Percentiles rank a stretch among this genome's conserved stretches.
Evolutionary conservation across 2,329 filamentous ascomycete species (phyloP).

Genomic region (Pseudomassariella vexata): DNA sequence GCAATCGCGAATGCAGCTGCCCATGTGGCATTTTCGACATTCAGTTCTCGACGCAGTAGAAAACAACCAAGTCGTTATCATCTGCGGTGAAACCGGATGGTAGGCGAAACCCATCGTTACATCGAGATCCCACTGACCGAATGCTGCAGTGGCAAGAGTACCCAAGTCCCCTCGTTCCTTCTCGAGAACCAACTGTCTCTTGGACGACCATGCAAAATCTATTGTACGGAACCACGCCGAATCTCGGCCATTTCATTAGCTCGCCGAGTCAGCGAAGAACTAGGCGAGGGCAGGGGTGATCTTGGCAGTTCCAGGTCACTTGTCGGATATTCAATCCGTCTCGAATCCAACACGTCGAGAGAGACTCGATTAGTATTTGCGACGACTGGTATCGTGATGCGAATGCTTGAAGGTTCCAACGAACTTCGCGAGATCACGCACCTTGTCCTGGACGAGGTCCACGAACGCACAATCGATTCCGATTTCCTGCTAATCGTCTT

Average conservation of each 20-base stretch:
- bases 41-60: slow-evolving; percentile 74
- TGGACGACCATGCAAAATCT: slow-evolving; percentile 82
- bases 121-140: slow-evolving; percentile 11
- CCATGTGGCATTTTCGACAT: slow-evolving; percentile 81
- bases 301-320: slow-evolving; percentile 78
- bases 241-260: slow-evolving; percentile 96
- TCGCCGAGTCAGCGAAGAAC: slow-evolving; percentile 86
- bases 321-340: slow-evolving; percentile 87
- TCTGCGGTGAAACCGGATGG: slow-evolving; percentile 95
- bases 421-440: slow-evolving; percentile 88
- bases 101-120: slow-evolving; percentile 22
- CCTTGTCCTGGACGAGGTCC: slow-evolving; percentile 93
- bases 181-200: slow-evolving; percentile 80
- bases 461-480: slow-evolving; percentile 93
- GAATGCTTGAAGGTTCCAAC: slow-evolving; percentile 88
- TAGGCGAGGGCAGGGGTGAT: slow-evolving; percentile 79
- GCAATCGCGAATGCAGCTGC: slow-evolving; percentile 69
- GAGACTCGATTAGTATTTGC: slow-evolving; percentile 87
- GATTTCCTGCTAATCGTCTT: slow-evolving; percentile 93
- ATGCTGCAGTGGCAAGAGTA: slow-evolving; percentile 72
- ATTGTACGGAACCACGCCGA: slow-evolving; percentile 89
- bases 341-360: slow-evolving; percentile 79
- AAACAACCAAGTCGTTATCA: slow-evolving; percentile 77
- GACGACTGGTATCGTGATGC: slow-evolving; percentile 88
- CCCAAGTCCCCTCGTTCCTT: slow-evolving; percentile 91